Percentiles rank a stretch among this genome's conserved stretches.
Conservation (phyloP, 176 grass and related monocot genomes). For the Triticum timopheevii region DNA sequence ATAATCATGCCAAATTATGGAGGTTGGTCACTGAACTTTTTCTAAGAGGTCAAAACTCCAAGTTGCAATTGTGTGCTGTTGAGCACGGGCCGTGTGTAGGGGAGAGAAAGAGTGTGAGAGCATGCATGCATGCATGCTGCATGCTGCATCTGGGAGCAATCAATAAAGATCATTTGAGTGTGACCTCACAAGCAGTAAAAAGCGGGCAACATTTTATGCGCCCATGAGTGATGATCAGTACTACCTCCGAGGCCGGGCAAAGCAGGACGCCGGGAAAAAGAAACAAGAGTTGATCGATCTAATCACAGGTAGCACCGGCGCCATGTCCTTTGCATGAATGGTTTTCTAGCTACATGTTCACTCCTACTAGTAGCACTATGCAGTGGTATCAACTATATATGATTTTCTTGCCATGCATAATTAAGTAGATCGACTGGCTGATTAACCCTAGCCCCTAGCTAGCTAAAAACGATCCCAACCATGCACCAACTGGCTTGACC, state of each 20-base stretch:
- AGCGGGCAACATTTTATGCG: constrained; percentile 49
- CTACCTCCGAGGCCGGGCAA: background rate
- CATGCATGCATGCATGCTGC: constrained; percentile 39
- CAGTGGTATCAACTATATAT: background rate
- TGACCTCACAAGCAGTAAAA: constrained; percentile 60
- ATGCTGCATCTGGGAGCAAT: constrained; percentile 53
- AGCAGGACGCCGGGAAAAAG: constrained; percentile 14
- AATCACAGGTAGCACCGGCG: background rate
- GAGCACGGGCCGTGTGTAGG: constrained; percentile 6
- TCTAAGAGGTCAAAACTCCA: constrained; percentile 34
- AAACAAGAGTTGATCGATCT: constrained; percentile 30
- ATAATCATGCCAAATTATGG: constrained; percentile 51
- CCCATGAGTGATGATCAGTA: constrained; percentile 40
- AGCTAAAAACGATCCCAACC: background rate
- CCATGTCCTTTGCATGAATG: background rate
- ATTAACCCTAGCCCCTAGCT: background rate
- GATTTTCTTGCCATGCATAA: background rate
- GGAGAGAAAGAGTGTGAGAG: constrained; percentile 21
- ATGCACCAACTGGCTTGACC: background rate
- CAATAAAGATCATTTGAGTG: constrained; percentile 48
- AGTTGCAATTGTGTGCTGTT: constrained; percentile 41
- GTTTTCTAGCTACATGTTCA: background rate
- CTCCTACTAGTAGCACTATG: background rate
- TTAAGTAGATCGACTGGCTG: background rate
- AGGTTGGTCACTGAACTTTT: constrained; percentile 37